Evolutionary conservation across 768 basidiomycete genomes (phyloP).

Genomic region (Amanita molliuscula): DNA sequence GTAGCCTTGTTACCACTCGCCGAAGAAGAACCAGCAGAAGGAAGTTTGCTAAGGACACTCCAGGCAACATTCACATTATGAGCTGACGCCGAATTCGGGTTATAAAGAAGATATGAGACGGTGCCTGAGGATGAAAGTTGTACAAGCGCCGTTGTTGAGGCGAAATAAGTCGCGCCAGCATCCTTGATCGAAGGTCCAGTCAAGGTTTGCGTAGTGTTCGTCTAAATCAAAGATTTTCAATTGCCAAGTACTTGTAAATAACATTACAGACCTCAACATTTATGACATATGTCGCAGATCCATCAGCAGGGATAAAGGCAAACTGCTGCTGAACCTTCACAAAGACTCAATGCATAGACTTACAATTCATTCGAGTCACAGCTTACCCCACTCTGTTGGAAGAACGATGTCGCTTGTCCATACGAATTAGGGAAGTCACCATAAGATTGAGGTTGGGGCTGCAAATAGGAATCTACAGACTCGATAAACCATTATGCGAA

Average conservation of each 20-base stretch:
- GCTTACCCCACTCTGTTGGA: conserved; percentile 42
- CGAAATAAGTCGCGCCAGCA: conserved; percentile 51
- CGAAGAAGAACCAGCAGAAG: conserved; percentile 28
- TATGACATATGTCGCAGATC: conserved; percentile 59
- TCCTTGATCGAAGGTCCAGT: conserved; percentile 54
- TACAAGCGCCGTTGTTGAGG: conserved; percentile 48
- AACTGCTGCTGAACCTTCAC: conserved; percentile 58
- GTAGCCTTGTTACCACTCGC: background rate
- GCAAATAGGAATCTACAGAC: conserved; percentile 52
- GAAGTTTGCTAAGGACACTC: conserved; percentile 34
- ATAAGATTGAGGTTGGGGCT: conserved; percentile 53
- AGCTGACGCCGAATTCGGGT: conserved; percentile 30
- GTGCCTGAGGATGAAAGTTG: conserved; percentile 56
- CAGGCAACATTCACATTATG: conserved; percentile 36
- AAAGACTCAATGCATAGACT: background rate
- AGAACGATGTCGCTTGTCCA: conserved; percentile 65
- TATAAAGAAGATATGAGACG: conserved; percentile 53
- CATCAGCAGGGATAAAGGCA: conserved; percentile 69
- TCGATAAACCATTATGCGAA: background rate
- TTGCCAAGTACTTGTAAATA: background rate
- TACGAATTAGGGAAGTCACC: conserved; percentile 58
- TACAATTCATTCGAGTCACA: background rate
- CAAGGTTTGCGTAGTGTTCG: conserved; percentile 53
- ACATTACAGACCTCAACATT: conserved; percentile 44
- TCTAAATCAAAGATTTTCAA: conserved; percentile 20